These are phyloP conservation scores for Annulohypoxylon stygium DNA, from an alignment of 495 filamentous ascomycete species.

Conservation along the genomic window DNA sequence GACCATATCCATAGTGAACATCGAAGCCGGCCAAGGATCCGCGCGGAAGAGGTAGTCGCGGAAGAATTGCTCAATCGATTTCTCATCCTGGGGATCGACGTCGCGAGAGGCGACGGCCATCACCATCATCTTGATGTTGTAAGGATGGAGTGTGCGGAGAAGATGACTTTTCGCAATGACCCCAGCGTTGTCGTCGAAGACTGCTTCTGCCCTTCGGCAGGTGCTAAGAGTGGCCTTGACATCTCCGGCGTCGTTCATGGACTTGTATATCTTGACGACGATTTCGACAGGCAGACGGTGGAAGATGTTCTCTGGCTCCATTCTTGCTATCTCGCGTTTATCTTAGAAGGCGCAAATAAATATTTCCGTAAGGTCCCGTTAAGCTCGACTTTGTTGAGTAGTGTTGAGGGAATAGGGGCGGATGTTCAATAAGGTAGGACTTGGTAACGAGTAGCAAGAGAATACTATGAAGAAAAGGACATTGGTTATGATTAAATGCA, in stretches of 20 bases:
- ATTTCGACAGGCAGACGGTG: neutral
- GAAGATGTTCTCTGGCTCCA: neutral
- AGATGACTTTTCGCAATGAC: neutral
- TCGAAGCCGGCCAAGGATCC: neutral
- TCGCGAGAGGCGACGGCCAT: constrained; percentile 20
- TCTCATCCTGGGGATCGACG: neutral
- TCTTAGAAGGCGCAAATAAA: neutral
- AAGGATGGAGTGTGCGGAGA: neutral
- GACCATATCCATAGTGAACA: constrained; percentile 8
- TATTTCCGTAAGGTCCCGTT: neutral
- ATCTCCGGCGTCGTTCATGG: constrained; percentile 1
- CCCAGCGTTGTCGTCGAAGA: neutral
- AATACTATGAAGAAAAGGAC: neutral
- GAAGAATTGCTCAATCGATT: constrained; percentile 2
- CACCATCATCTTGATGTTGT: constrained; percentile 1
- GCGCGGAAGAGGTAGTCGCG: neutral
- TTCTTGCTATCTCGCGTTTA: neutral
- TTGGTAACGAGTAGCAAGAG: neutral
- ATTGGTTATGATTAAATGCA: neutral
- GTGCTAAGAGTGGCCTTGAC: constrained; percentile 14
- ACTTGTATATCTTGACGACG: neutral
- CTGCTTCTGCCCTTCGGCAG: neutral
- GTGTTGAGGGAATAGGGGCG: neutral
- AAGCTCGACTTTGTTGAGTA: neutral
- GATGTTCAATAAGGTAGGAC: too few species aligned